phyloP scores from a whole-genome alignment of 2,329 filamentous ascomycete species.

The Penicillium crustosum region DNA sequence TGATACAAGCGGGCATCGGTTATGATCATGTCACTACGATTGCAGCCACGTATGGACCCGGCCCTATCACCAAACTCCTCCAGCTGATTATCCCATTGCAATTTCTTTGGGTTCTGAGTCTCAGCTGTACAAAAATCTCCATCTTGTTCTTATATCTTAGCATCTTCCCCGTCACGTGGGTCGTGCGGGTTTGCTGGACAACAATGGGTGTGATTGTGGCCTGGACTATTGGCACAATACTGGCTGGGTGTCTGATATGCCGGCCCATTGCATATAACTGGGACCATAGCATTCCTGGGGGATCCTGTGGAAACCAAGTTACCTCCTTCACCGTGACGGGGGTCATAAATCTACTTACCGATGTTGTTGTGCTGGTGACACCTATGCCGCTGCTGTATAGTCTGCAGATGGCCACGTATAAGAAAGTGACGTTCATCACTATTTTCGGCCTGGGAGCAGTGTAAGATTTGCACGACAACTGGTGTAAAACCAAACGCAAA shows the following conservation, averaged over 20 bases:
- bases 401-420: slow-evolving; percentile 25
- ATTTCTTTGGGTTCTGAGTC: slow-evolving; percentile 27
- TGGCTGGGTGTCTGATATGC: slow-evolving; percentile 22
- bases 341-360: slow-evolving; percentile 27
- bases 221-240: slow-evolving; percentile 32
- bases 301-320: slow-evolving; percentile 24
- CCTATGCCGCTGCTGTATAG: slow-evolving; percentile 25
- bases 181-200: slow-evolving; percentile 11
- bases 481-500: not conserved
- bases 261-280: slow-evolving; percentile 28
- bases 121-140: slow-evolving; percentile 26
- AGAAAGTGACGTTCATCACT: slow-evolving; percentile 25
- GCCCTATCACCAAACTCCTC: slow-evolving; percentile 23
- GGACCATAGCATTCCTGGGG: slow-evolving; percentile 25
- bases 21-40: slow-evolving; percentile 22
- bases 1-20: slow-evolving; percentile 24
- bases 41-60: slow-evolving; percentile 13
- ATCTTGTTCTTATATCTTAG: slow-evolving; percentile 24
- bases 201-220: slow-evolving; percentile 20
- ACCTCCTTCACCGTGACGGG: slow-evolving; percentile 23
- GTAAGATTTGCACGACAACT: slow-evolving; percentile 15
- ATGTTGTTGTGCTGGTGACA: slow-evolving; percentile 23
- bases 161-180: slow-evolving; percentile 24
- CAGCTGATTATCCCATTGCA: slow-evolving; percentile 26
- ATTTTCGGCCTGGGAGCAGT: slow-evolving; percentile 26